Conservation (phyloP, 2,329 filamentous ascomycete species). For the Fusarium luffae region DNA sequence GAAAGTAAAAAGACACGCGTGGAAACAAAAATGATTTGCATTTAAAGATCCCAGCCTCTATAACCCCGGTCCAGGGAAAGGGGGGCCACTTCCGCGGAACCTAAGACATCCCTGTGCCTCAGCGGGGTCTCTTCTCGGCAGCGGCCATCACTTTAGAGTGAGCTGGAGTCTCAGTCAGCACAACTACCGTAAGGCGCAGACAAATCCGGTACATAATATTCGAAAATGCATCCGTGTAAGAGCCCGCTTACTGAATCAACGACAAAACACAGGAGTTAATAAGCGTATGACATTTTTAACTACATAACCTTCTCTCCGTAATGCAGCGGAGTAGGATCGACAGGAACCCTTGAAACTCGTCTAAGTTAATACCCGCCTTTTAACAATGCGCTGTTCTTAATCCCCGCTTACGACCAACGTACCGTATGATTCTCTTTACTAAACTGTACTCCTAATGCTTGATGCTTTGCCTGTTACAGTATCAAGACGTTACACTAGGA, state of each 20-base stretch:
- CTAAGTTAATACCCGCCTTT: not conserved
- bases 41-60: not conserved
- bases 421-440: not conserved
- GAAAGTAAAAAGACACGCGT: not conserved
- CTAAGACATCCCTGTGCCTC: not conserved
- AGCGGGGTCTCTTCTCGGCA: not conserved
- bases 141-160: not conserved
- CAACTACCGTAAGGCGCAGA: not conserved
- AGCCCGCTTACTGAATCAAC: not conserved
- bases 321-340: not conserved
- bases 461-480: not conserved
- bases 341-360: not conserved
- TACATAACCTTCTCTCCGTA: not conserved
- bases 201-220: not conserved
- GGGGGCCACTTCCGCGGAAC: not conserved
- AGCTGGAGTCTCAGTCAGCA: not conserved
- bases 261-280: not conserved
- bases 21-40: not conserved
- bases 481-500: constrained; percentile 12
- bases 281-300: not conserved
- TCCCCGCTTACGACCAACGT: constrained; percentile 2
- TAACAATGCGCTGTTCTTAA: constrained; percentile 3
- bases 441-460: not conserved
- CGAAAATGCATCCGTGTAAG: not conserved
- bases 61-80: not conserved